Base-by-base conservation (phyloP, 2,329 filamentous ascomycete genomes). In the Aspergillus glaucus region DNA sequence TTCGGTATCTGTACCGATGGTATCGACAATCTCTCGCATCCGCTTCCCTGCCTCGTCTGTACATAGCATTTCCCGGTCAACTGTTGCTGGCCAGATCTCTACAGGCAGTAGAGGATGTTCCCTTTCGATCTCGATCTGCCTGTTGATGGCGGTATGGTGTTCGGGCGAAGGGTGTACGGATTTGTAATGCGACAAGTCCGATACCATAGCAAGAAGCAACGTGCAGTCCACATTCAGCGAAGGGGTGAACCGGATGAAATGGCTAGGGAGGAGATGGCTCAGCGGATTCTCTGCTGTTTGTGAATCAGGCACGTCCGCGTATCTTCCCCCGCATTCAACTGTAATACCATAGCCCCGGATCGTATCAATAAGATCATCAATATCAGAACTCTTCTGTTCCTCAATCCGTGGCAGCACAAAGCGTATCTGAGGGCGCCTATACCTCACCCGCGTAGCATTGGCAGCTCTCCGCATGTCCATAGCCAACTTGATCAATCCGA, bases 201-300 rank as follows among this genome's bases (percentile, higher is more conserved):
- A 88, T 1, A 85, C 79, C 2, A 90, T 71, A 4, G 85, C 86
- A 4, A 91, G 77, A 5, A 91, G 75, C 43, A 88, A 79, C 1
- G 86, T 88, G 55, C 73, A 75, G 52, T 78, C 75, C 43, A 75
- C 66, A 54, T 76, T 75, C 40, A 77, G 53, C 9, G 64, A 68
- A 8, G 65, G 40, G n/a, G 72, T 75, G 54, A 74, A 65, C 19
- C 64, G 61, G 43, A 69, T 66, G 59, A 67, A 68, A 12, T 65
- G 63, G 42, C 69, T 62, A 17, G 72, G 71, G 19, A 74, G 59
- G n/a, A 74, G 63, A 40, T 56, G 57, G 12, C 50, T 48, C 45
- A 74, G 60, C 7, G 60, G 41, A 17, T 48, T 44, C 17, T 21
- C 37, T 7, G 17, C 37, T 21, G 17, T 40, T 14, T 40, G 37